A percentile compares a stretch with the other conserved stretches of the same genome.
These are phyloP conservation scores for Amanita pseudoporphyria DNA, from an alignment of 768 basidiomycete species.

Conservation along the genomic window DNA sequence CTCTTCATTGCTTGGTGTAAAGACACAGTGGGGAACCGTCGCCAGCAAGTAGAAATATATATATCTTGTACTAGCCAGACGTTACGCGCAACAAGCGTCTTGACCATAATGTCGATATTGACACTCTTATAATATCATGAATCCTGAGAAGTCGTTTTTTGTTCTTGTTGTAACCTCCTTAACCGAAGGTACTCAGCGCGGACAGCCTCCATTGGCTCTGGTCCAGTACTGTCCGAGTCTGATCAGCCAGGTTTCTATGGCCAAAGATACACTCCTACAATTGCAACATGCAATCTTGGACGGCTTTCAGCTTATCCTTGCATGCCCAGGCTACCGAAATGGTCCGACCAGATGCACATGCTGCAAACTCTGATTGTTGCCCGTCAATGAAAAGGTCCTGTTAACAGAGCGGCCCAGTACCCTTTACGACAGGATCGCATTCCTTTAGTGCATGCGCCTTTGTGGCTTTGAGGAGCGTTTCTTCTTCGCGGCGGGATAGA, in stretches of 20 bases:
- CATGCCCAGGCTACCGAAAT: conserved; percentile 85
- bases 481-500: conserved; percentile 82
- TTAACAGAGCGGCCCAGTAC: conserved; percentile 23
- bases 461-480: conserved; percentile 72
- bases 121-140: not conserved
- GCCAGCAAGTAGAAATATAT: conserved; percentile 27
- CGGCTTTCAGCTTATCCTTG: conserved; percentile 49
- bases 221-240: conserved; percentile 45
- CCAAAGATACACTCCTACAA: conserved; percentile 41
- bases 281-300: conserved; percentile 74
- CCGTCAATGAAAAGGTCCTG: conserved; percentile 1
- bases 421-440: conserved; percentile 70
- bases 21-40: conserved; percentile 55
- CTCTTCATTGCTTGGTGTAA: conserved; percentile 61
- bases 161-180: conserved; percentile 32
- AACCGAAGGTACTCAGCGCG: conserved; percentile 67
- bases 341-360: conserved; percentile 74
- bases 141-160: not conserved
- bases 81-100: too few relatives aligned
- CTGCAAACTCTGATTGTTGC: conserved; percentile 57
- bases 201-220: conserved; percentile 64
- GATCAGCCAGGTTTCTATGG: conserved; percentile 3
- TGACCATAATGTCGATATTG: not conserved
- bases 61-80: not conserved
- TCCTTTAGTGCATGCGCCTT: conserved; percentile 73